Evolutionary conservation across 2,329 filamentous ascomycete genomes (phyloP).

Genomic region (Fusarium duplospermum): DNA sequence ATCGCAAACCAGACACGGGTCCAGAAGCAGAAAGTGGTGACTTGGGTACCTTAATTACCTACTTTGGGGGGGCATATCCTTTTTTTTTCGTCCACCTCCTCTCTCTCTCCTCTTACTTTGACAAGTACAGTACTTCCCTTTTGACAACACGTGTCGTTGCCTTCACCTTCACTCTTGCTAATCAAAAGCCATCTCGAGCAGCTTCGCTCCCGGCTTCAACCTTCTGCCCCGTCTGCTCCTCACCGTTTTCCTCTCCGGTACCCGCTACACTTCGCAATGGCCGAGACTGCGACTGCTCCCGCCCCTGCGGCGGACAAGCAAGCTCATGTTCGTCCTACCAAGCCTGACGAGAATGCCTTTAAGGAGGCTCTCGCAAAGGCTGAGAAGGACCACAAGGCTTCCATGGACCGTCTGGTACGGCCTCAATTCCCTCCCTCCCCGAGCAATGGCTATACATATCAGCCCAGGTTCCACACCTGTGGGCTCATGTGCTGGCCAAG

Average conservation of each 20-base stretch:
- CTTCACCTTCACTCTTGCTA: constrained; percentile 17
- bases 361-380: constrained; percentile 82
- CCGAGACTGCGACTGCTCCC: constrained; percentile 59
- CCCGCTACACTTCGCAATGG: constrained; percentile 53
- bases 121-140: neutral
- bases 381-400: constrained; percentile 86
- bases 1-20: constrained; percentile 44
- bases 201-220: constrained; percentile 33
- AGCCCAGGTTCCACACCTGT: constrained; percentile 31
- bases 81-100: constrained; percentile 18
- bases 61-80: constrained; percentile 24
- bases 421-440: constrained; percentile 15
- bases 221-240: constrained; percentile 21
- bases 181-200: constrained; percentile 24
- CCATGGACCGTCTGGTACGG: constrained; percentile 70
- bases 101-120: constrained; percentile 12
- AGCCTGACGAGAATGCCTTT: constrained; percentile 88
- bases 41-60: constrained; percentile 29
- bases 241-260: constrained; percentile 6
- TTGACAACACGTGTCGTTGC: constrained; percentile 36
- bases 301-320: constrained; percentile 55
- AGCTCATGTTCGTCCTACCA: constrained; percentile 74
- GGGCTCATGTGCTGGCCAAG: constrained; percentile 29
- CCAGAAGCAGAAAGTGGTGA: constrained; percentile 43
- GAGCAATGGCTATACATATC: constrained; percentile 14